Percentiles rank a stretch among this genome's conserved stretches.
Conservation (phyloP, 163 green algal species). For the Prototheca wickerhamii region DNA sequence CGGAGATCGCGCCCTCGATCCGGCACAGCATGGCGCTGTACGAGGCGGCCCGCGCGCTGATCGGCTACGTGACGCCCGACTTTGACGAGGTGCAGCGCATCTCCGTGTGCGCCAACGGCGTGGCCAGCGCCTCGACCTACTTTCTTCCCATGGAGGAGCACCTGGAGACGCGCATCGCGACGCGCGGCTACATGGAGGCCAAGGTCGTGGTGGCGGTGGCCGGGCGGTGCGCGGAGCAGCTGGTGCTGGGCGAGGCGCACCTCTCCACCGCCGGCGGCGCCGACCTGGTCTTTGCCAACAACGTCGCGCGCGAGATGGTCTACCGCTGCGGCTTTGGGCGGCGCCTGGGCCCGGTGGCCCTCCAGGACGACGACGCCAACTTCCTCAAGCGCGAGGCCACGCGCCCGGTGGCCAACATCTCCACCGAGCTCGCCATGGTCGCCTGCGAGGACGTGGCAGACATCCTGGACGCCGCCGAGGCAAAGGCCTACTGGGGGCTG, state of each 20-base stretch:
- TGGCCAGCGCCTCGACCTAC: slow-evolving; percentile 47
- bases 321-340: slow-evolving; percentile 44
- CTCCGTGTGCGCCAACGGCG: slow-evolving; percentile 33
- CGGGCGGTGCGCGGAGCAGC: slow-evolving; percentile 61
- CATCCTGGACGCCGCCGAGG: slow-evolving; percentile 69
- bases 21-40: slow-evolving; percentile 65
- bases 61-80: slow-evolving; percentile 70
- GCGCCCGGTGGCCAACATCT: slow-evolving; percentile 31
- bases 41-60: slow-evolving; percentile 65
- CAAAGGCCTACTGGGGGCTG: slow-evolving; percentile 81
- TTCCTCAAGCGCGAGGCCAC: slow-evolving; percentile 4
- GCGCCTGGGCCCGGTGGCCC: slow-evolving; percentile 45
- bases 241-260: slow-evolving; percentile 72
- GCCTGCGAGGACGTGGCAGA: slow-evolving; percentile 62
- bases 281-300: slow-evolving; percentile 69
- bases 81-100: slow-evolving; percentile 65
- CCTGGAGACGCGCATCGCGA: slow-evolving; percentile 60
- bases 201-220: slow-evolving; percentile 60
- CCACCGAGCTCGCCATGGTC: slow-evolving; percentile 38
- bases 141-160: slow-evolving; percentile 61
- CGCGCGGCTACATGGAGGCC: slow-evolving; percentile 69
- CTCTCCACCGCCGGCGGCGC: slow-evolving; percentile 45
- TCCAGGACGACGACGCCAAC: slow-evolving; percentile 47
- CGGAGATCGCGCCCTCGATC: slow-evolving; percentile 40
- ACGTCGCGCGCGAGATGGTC: slow-evolving; percentile 82